Conservation (phyloP, 169 alveolate genomes). For the Perkinsus marinus region DNA sequence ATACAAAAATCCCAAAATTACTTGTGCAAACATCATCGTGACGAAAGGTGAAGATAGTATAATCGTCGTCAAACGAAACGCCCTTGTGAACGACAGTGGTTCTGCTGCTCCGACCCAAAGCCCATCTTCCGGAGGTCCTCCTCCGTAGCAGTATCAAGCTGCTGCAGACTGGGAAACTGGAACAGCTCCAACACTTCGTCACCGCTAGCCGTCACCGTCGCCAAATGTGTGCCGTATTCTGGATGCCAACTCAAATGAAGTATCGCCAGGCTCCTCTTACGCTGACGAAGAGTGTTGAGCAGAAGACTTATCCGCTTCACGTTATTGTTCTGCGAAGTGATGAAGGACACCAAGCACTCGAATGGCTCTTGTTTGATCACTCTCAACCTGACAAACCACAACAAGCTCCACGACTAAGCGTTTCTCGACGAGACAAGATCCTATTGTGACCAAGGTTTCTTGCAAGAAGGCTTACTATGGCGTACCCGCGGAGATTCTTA, state of each 20-base stretch:
- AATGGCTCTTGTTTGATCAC: not conserved
- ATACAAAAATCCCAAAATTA: no score
- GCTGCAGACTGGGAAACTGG: not conserved
- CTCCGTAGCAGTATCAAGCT: not conserved
- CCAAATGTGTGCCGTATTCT: not conserved
- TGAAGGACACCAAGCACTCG: not conserved
- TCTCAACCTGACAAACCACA: not conserved
- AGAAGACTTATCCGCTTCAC: not conserved
- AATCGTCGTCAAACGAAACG: no score
- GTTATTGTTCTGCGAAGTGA: not conserved
- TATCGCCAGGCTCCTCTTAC: not conserved
- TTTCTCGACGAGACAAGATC: no score
- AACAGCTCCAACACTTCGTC: not conserved
- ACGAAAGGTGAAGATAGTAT: not conserved
- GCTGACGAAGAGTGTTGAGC: not conserved
- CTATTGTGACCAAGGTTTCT: no score
- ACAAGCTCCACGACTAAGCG: not conserved
- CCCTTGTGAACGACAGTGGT: no score
- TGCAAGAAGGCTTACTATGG: not conserved
- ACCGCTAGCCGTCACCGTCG: not conserved
- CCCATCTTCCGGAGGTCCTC: not conserved
- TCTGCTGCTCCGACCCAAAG: not conserved
- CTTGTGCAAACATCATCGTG: not conserved
- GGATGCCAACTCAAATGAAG: not conserved
- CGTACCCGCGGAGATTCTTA: not conserved